Percentiles rank a stretch among this genome's conserved stretches.
Evolutionary conservation across 2,329 filamentous ascomycete species (phyloP).

Genomic region (Hymenotorrendiella dingleyae): DNA sequence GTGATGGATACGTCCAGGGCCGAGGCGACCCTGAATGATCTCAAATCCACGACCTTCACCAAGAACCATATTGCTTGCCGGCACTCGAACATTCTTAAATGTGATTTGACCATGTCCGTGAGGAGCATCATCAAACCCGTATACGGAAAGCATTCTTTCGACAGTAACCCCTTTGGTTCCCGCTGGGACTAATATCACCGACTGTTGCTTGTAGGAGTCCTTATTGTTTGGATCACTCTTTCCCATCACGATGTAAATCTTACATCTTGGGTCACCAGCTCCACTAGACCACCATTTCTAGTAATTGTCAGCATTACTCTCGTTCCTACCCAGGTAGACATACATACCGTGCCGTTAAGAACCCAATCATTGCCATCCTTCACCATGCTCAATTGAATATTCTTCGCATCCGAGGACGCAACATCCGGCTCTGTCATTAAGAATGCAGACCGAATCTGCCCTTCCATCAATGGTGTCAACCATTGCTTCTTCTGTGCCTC

Average conservation of each 20-base stretch:
- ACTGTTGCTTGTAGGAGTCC: constrained; percentile 84
- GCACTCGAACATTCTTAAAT: constrained; percentile 87
- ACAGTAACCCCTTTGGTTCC: constrained; percentile 81
- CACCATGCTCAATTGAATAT: constrained; percentile 79
- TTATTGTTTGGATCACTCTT: constrained; percentile 74
- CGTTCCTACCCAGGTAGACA: not conserved
- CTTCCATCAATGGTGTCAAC: constrained; percentile 75
- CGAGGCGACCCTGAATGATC: constrained; percentile 94
- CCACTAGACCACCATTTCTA: constrained; percentile 99
- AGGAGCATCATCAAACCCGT: constrained; percentile 96
- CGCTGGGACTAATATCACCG: constrained; percentile 82
- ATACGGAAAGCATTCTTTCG: constrained; percentile 87
- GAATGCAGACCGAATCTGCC: constrained; percentile 83
- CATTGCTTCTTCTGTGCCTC: constrained; percentile 79
- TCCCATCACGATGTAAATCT: constrained; percentile 94
- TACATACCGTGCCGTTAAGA: constrained; percentile 74
- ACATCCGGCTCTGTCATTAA: constrained; percentile 91
- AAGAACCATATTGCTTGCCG: constrained; percentile 76
- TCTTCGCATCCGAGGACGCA: constrained; percentile 85
- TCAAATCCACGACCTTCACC: constrained; percentile 94
- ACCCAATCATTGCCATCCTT: constrained; percentile 84
- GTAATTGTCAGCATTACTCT: constrained; percentile 16
- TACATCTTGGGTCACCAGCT: constrained; percentile 85
- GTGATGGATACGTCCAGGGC: constrained; percentile 94
- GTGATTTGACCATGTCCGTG: constrained; percentile 92